Conservation (phyloP, 2,329 filamentous ascomycete genomes). For the Aspergillus aculeatinus region DNA sequence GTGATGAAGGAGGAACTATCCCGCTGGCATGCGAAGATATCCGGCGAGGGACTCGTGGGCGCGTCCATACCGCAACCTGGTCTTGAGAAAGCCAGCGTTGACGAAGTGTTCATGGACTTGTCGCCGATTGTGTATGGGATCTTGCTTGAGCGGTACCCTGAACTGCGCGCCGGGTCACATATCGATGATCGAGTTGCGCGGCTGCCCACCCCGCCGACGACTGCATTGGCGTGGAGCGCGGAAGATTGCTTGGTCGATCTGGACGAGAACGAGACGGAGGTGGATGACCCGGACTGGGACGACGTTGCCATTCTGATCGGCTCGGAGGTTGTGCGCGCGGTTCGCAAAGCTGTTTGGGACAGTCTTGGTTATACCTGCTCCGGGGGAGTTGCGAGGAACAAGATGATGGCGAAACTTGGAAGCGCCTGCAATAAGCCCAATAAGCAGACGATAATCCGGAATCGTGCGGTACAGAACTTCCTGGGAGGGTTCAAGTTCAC, state of each 20-base stretch:
- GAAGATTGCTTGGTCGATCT: constrained; percentile 76
- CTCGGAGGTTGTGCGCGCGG: constrained; percentile 78
- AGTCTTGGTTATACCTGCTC: constrained; percentile 86
- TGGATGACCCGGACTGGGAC: constrained; percentile 90
- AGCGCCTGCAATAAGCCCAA: constrained; percentile 92
- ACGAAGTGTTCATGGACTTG: constrained; percentile 93
- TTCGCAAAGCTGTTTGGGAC: constrained; percentile 68
- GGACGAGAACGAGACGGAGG: constrained; percentile 68
- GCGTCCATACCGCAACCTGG: constrained; percentile 44
- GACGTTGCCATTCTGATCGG: constrained; percentile 84
- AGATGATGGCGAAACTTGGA: constrained; percentile 92
- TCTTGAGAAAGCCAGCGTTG: constrained; percentile 91
- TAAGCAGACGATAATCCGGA: constrained; percentile 88
- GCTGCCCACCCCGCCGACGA: constrained; percentile 70
- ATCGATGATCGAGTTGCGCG: constrained; percentile 52
- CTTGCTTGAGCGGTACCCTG: constrained; percentile 73
- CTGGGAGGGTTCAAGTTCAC: constrained; percentile 85
- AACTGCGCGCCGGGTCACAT: constrained; percentile 62
- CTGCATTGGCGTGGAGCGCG: constrained; percentile 76
- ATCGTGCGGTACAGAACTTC: constrained; percentile 76
- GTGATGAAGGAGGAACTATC: constrained; percentile 74
- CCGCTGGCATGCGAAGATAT: constrained; percentile 29
- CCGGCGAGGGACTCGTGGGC: constrained; percentile 14
- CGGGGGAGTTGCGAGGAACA: constrained; percentile 83
- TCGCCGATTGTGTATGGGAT: constrained; percentile 78